Percentiles rank a stretch among this genome's conserved stretches.
Conservation (phyloP, 306 rosid genomes). For the Trifolium dubium region DNA sequence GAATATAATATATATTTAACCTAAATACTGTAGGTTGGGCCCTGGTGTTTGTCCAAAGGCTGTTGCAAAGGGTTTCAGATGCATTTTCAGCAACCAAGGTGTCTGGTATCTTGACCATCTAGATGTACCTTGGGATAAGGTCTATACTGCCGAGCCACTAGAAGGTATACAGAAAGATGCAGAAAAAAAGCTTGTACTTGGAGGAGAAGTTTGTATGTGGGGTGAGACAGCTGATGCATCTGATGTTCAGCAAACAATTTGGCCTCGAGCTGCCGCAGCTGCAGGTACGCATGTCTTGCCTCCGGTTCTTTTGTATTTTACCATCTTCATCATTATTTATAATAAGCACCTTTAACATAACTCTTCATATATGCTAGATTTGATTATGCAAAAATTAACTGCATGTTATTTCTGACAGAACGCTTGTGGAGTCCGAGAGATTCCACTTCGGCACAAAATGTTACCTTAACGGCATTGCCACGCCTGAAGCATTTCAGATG, state of each 20-base stretch:
- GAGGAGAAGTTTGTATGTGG: slow-evolving; percentile 99
- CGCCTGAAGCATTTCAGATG: slow-evolving; percentile 87
- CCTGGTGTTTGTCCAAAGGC: slow-evolving; percentile 86
- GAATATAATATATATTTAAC: slow-evolving; percentile 7
- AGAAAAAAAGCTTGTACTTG: slow-evolving; percentile 77
- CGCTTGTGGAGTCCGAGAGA: slow-evolving; percentile 84
- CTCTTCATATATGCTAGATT: too few species aligned
- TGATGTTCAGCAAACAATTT: slow-evolving; percentile 86
- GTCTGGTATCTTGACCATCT: slow-evolving; percentile 96
- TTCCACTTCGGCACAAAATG: slow-evolving; percentile 45
- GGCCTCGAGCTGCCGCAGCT: slow-evolving; percentile 99
- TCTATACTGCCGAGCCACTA: slow-evolving; percentile 80
- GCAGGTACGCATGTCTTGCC: slow-evolving; percentile 65
- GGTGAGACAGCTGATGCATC: slow-evolving; percentile 86
- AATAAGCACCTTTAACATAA: too few species aligned
- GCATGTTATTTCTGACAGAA: slow-evolving; percentile 50
- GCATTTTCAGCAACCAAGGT: slow-evolving; percentile 98
- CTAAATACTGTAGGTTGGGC: slow-evolving; percentile 66
- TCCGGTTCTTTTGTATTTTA: slow-evolving; percentile 17
- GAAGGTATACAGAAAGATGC: slow-evolving; percentile 66
- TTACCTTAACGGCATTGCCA: slow-evolving; percentile 55
- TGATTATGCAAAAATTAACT: not conserved
- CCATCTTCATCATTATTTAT: not conserved
- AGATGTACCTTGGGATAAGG: slow-evolving; percentile 84
- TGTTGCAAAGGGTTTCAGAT: slow-evolving; percentile 82